Conservation (phyloP, 305 asterid species). For the Fraxinus sp. region DNA sequence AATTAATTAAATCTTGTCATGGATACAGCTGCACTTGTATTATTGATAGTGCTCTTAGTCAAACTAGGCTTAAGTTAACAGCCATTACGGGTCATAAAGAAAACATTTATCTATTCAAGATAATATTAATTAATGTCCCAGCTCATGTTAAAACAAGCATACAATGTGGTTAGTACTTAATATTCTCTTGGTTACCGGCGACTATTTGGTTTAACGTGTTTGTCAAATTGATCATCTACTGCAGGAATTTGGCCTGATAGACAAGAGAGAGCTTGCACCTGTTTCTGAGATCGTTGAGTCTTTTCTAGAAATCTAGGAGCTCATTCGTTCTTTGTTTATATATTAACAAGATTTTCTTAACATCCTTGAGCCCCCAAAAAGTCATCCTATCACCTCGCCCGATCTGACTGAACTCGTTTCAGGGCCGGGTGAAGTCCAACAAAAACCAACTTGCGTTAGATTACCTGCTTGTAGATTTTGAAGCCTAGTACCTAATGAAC, state of each 20-base stretch:
- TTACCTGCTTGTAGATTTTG: not conserved
- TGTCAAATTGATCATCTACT: conserved; percentile 14
- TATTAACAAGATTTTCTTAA: not conserved
- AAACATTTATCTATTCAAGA: no score
- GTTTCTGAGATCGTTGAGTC: conserved; percentile 48
- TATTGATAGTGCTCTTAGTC: no score
- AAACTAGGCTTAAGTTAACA: no score
- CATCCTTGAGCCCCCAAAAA: not conserved
- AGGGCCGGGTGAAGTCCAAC: not conserved
- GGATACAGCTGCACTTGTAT: no score
- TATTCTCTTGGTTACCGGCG: no score
- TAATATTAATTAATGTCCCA: no score
- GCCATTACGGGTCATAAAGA: no score
- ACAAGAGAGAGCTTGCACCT: conserved; percentile 57
- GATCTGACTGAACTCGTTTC: not conserved
- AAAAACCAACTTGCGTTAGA: no score
- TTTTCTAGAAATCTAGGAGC: conserved; percentile 12
- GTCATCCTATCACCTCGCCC: not conserved
- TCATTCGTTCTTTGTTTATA: not conserved
- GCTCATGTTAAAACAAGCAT: no score
- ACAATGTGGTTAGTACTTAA: no score
- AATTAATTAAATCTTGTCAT: no score
- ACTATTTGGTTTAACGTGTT: not conserved
- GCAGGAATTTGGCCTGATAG: conserved; percentile 58
- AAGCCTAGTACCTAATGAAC: not conserved